Conservation (phyloP, 345 rosid genomes). For the Streptanthus diversifolius region DNA sequence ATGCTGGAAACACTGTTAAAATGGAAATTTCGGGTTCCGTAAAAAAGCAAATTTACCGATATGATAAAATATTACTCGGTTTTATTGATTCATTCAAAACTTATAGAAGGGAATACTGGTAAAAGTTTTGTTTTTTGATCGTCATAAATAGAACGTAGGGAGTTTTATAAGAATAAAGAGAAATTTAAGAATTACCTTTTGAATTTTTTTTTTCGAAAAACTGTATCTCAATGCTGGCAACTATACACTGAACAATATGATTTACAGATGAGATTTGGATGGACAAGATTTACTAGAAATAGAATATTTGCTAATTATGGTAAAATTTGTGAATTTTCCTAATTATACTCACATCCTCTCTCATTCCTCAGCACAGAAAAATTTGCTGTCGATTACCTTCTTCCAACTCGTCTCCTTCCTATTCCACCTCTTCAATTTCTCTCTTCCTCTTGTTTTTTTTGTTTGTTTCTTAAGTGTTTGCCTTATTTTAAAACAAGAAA, state of each 20-base stretch:
- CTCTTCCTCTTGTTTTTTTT: constrained; percentile 7
- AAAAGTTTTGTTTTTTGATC: not conserved
- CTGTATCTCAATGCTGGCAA: not conserved
- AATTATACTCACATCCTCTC: constrained; percentile 30
- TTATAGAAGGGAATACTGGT: not conserved
- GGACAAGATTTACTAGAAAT: constrained; percentile 12
- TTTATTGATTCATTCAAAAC: not conserved
- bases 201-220: not conserved
- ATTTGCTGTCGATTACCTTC: constrained; percentile 33
- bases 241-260: not conserved
- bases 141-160: not conserved
- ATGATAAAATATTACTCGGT: not conserved
- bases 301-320: constrained; percentile 27
- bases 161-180: not conserved
- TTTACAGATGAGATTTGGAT: constrained; percentile 26
- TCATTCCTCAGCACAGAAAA: constrained; percentile 25
- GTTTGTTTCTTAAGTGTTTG: constrained; percentile 16
- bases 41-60: not conserved
- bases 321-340: constrained; percentile 13
- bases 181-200: not conserved
- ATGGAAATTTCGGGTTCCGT: too few species aligned
- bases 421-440: constrained; percentile 14
- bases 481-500: constrained; percentile 34
- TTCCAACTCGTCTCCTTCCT: constrained; percentile 27
- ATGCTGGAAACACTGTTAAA: not conserved